Conservation (phyloP, 768 basidiomycete genomes). For the Hericium coralloides region DNA sequence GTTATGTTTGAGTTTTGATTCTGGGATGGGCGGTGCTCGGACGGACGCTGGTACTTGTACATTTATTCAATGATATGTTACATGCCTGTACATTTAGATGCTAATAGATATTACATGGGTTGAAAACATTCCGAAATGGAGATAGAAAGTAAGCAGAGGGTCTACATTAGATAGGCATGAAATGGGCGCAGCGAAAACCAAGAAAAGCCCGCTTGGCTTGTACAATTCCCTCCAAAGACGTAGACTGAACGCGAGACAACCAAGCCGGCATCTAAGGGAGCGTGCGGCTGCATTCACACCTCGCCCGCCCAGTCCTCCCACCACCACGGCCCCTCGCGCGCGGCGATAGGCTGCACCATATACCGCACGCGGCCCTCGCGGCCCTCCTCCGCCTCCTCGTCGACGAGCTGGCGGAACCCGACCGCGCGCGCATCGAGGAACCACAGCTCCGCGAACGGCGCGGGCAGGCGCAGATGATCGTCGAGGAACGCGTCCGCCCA, state of each 20-base stretch:
- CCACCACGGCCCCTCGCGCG: neutral
- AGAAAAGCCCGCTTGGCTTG: too few relatives aligned
- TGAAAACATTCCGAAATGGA: too few relatives aligned
- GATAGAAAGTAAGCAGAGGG: too few relatives aligned
- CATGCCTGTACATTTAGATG: too few relatives aligned
- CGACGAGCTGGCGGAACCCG: neutral
- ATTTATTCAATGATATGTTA: too few relatives aligned
- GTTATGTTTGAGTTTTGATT: neutral
- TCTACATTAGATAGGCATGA: too few relatives aligned
- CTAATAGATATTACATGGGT: too few relatives aligned
- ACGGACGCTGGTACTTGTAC: neutral
- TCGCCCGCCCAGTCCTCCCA: neutral
- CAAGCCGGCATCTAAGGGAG: too few relatives aligned
- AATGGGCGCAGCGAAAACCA: too few relatives aligned
- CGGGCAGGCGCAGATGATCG: slow-evolving; percentile 6
- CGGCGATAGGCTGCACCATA: neutral
- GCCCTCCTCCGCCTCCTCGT: neutral
- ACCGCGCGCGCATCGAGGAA: slow-evolving; percentile 3
- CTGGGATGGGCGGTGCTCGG: neutral
- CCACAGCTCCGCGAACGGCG: slow-evolving; percentile 10
- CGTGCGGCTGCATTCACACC: neutral
- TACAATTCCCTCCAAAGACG: too few relatives aligned
- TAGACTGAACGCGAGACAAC: too few relatives aligned
- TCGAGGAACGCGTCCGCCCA: slow-evolving; percentile 12
- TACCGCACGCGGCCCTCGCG: neutral